Percentiles rank a stretch among this genome's conserved stretches.
These are phyloP conservation scores for Trichosporon faecale DNA, from an alignment of 1,284 basidiomycete genomes.

Conservation along the genomic window DNA sequence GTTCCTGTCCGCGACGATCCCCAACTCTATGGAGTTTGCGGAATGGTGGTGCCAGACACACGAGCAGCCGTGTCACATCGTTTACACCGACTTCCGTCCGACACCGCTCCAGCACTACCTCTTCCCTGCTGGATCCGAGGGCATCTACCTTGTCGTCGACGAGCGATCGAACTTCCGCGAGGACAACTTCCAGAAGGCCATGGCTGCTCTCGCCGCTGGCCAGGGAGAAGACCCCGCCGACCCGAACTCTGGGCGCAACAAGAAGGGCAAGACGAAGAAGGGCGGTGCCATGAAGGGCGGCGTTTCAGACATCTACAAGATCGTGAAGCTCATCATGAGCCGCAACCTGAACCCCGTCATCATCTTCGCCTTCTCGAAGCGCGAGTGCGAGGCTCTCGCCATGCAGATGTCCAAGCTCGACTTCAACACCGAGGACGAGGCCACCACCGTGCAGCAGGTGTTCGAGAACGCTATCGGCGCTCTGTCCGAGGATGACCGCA, in stretches of 20 bases:
- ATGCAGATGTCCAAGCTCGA: conserved; percentile 91
- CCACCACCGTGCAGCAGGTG: conserved; percentile 79
- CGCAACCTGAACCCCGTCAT: conserved; percentile 99
- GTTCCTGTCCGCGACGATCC: conserved; percentile 99
- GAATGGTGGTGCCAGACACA: conserved; percentile 98
- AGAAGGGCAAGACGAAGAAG: conserved; percentile 84
- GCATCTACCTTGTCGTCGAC: conserved; percentile 96
- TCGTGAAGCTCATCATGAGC: conserved; percentile 97
- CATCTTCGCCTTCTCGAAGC: conserved; percentile 97
- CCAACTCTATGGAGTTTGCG: conserved; percentile 99
- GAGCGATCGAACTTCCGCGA: conserved; percentile 96
- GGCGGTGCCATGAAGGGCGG: conserved; percentile 86
- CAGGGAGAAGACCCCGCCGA: conserved; percentile 92
- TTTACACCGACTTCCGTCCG: conserved; percentile 98
- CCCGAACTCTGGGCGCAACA: conserved; percentile 72
- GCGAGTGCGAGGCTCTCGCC: conserved; percentile 93
- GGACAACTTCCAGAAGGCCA: conserved; percentile 96
- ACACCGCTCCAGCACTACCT: conserved; percentile 98
- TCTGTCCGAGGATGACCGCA: conserved; percentile 80
- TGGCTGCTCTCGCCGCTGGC: conserved; percentile 82
- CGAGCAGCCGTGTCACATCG: conserved; percentile 97
- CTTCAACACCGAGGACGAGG: conserved; percentile 92
- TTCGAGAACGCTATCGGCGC: conserved; percentile 94
- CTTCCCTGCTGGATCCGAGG: conserved; percentile 93
- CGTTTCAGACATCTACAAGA: conserved; percentile 83